Conservation (phyloP, 768 basidiomycete species). For the Pulveroboletus sp. region DNA sequence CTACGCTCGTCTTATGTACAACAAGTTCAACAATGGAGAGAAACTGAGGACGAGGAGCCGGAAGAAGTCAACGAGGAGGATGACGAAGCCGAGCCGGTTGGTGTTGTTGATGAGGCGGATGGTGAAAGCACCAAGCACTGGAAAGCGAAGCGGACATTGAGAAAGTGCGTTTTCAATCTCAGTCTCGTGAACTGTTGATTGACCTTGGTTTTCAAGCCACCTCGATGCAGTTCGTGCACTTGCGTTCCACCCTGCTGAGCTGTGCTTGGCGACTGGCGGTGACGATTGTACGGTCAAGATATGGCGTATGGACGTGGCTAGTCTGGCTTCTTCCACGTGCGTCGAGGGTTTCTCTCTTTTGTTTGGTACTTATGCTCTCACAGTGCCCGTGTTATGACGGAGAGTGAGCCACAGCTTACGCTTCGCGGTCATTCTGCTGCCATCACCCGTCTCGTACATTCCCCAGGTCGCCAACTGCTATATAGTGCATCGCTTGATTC, state of each 20-base stretch:
- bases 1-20: conserved; percentile 61
- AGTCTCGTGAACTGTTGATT: conserved; percentile 1
- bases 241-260: conserved; percentile 83
- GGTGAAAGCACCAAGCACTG: conserved; percentile 73
- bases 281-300: conserved; percentile 96
- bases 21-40: conserved; percentile 36
- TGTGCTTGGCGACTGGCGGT: conserved; percentile 88
- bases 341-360: conserved; percentile 30
- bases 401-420: conserved; percentile 91
- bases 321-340: conserved; percentile 74
- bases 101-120: conserved; percentile 61
- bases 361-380: conserved; percentile 6
- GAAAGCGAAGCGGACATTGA: conserved; percentile 82
- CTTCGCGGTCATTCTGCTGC: conserved; percentile 91
- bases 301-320: conserved; percentile 84
- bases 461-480: conserved; percentile 70
- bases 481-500: conserved; percentile 94
- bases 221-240: conserved; percentile 90
- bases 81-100: conserved; percentile 51
- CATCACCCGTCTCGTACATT: conserved; percentile 82
- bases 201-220: conserved; percentile 53
- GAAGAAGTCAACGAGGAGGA: conserved; percentile 72
- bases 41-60: conserved; percentile 55
- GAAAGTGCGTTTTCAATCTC: conserved; percentile 64
- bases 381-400: conserved; percentile 72